phyloP scores from a whole-genome alignment of 176 grass and related monocot species.

The Tillandsia fasciculata region DNA sequence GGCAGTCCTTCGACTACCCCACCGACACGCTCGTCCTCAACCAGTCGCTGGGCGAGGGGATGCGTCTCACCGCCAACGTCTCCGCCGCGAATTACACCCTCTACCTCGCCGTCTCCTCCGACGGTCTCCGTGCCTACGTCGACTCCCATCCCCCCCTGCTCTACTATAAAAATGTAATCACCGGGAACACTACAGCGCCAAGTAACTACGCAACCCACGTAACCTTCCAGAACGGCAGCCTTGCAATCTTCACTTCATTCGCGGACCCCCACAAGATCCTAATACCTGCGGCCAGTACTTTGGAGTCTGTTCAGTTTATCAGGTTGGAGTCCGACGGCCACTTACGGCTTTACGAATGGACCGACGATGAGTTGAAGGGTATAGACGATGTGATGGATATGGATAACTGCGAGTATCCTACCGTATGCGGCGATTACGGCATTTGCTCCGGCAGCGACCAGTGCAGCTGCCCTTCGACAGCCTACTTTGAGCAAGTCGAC shows the following conservation, averaged over 20 bases:
- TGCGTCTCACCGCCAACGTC: constrained; percentile 31
- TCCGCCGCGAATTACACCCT: constrained; percentile 23
- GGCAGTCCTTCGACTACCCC: constrained; percentile 53
- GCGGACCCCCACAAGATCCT: constrained; percentile 19
- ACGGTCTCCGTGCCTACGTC: constrained; percentile 34
- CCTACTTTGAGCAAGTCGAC: constrained; percentile 23
- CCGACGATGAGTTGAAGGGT: not conserved
- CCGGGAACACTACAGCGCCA: not conserved
- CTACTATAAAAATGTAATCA: not conserved
- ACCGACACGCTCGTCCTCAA: constrained; percentile 44
- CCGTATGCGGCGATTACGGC: constrained; percentile 49
- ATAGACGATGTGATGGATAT: constrained; percentile 31
- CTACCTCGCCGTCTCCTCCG: constrained; percentile 33
- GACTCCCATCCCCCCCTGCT: constrained; percentile 25
- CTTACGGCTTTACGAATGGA: constrained; percentile 39
- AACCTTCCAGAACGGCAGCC: constrained; percentile 39
- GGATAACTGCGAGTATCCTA: constrained; percentile 47
- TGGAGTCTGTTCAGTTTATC: constrained; percentile 37
- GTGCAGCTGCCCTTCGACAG: constrained; percentile 38
- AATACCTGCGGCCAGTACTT: not conserved
- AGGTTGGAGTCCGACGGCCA: constrained; percentile 57
- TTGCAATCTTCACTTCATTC: constrained; percentile 30
- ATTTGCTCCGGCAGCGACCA: constrained; percentile 37
- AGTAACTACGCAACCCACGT: constrained; percentile 23
- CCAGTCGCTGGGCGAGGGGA: constrained; percentile 44